These are phyloP conservation scores for Paralagenidium karlingii DNA, from an alignment of 352 stramenopile genomes.

Conservation along the genomic window DNA sequence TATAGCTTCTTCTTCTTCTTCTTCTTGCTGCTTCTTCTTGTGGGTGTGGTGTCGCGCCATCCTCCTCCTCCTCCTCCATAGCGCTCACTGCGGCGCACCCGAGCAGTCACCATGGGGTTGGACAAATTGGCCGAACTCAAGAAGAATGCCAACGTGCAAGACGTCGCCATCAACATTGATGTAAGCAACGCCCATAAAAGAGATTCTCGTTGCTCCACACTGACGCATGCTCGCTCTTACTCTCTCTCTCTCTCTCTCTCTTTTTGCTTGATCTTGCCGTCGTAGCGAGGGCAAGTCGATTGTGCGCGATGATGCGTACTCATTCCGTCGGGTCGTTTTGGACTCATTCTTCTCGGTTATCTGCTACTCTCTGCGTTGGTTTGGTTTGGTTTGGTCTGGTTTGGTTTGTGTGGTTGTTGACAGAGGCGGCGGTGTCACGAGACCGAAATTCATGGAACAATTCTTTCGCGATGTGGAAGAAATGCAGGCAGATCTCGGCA, in stretches of 20 bases:
- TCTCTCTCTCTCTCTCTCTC: neutral
- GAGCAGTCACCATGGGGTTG: no score
- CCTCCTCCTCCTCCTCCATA: no score
- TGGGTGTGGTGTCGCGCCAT: no score
- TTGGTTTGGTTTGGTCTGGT: neutral
- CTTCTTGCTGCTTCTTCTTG: no score
- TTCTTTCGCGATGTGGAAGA: slow-evolving; percentile 94
- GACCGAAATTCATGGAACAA: slow-evolving; percentile 87
- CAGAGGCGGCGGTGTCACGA: slow-evolving; percentile 3
- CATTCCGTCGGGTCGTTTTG: neutral
- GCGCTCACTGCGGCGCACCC: no score
- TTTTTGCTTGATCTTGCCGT: neutral
- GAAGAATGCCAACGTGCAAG: slow-evolving; percentile 18
- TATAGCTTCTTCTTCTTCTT: no score
- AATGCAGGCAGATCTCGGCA: slow-evolving; percentile 89
- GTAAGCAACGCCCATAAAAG: slow-evolving; percentile 13
- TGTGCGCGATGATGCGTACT: neutral
- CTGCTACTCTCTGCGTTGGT: neutral
- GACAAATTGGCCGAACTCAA: slow-evolving; percentile 68
- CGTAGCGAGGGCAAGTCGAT: neutral
- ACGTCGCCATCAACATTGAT: slow-evolving; percentile 52
- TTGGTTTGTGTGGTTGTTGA: neutral
- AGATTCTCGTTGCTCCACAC: neutral
- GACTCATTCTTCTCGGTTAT: neutral
- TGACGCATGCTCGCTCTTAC: neutral